Percentiles rank a stretch among this genome's conserved stretches.
phyloP scores from a whole-genome alignment of 495 filamentous ascomycete genomes.

The Aspergillus taichungensis region DNA sequence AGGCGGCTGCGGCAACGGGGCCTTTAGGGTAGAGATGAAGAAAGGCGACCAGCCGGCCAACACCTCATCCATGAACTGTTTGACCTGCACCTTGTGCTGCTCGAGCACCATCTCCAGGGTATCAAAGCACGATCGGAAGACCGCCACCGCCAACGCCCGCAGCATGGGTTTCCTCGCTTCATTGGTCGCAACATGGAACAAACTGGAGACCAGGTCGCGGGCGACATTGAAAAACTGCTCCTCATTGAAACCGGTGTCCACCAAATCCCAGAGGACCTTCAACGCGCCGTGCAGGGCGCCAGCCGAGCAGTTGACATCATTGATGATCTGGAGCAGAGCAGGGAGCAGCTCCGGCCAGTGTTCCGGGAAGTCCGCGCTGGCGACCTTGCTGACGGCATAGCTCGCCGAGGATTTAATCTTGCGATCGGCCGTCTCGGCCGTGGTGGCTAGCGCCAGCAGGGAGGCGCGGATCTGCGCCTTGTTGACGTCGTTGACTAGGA shows the following conservation, averaged over 20 bases:
- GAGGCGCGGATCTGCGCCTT: constrained; percentile 63
- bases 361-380: constrained; percentile 84
- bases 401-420: constrained; percentile 82
- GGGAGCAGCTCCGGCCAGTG: constrained; percentile 84
- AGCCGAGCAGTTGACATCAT: constrained; percentile 53
- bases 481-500: constrained; percentile 50
- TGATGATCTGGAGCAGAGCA: constrained; percentile 67
- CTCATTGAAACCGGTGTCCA: constrained; percentile 86
- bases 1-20: constrained; percentile 56
- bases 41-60: constrained; percentile 80
- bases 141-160: constrained; percentile 73
- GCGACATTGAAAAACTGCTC: constrained; percentile 90
- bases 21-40: constrained; percentile 64
- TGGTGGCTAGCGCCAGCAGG: constrained; percentile 70
- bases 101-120: constrained; percentile 93
- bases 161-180: constrained; percentile 62
- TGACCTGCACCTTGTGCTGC: constrained; percentile 75
- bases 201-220: constrained; percentile 67
- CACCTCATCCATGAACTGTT: constrained; percentile 78
- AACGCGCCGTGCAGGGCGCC: constrained; percentile 80
- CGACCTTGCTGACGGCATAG: constrained; percentile 92
- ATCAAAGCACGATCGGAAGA: constrained; percentile 87
- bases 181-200: constrained; percentile 74
- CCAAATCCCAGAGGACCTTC: constrained; percentile 77
- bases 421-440: constrained; percentile 56